Base-by-base conservation (phyloP, 768 basidiomycete species). In the button mushroom (Agaricus bisporus) region DNA sequence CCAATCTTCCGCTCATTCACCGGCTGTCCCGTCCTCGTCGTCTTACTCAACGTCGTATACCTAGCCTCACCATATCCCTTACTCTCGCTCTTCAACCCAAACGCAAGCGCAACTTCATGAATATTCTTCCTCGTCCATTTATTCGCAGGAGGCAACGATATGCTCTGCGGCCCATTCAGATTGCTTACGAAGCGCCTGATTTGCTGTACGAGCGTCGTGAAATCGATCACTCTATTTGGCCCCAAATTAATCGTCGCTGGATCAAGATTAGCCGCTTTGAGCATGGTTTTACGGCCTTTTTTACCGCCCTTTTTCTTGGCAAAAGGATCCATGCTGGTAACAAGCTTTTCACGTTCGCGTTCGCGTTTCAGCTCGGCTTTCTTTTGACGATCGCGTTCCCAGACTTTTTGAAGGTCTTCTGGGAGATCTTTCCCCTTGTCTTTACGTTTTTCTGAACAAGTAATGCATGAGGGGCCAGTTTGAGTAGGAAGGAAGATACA, bases 21-120 rank as follows among this genome's bases (percentile, higher is more conserved):
- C 5, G 58, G 38, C n/a, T 45, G 58, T 2, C 85, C 83, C 32
- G 80, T 83, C 60, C 67, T 70, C 42, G 78, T 72, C 51, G 83
- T 93, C 74, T 87, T 87, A 47, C 62, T 73, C 64, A 98, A 68
- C 36, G 84, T 88, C 32, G 87, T 91, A 70, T 91, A 95, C 59
- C 95, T 71, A 42, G 61, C 63, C n/a, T 69, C 66, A 0, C 85
- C 93, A 2, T 73, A 67, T 0, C 91, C 92, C 54, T 85, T 82
- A 63, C 90, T 93, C 57, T 76, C 60, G 58, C 88, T 92, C 70
- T 84, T 87, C 67, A 98, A 55, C 17, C 78, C 79, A 65, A 95
- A 97, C 54, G 80, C 83, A 8, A 63, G 49, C n/a, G 92, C 92
- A 62, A 97, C 68, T 63, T 90, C 79, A 62, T 98, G 95, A 0